These are phyloP conservation scores for Fusarium duplospermum DNA, from an alignment of 2,329 filamentous ascomycete species.

Conservation along the genomic window DNA sequence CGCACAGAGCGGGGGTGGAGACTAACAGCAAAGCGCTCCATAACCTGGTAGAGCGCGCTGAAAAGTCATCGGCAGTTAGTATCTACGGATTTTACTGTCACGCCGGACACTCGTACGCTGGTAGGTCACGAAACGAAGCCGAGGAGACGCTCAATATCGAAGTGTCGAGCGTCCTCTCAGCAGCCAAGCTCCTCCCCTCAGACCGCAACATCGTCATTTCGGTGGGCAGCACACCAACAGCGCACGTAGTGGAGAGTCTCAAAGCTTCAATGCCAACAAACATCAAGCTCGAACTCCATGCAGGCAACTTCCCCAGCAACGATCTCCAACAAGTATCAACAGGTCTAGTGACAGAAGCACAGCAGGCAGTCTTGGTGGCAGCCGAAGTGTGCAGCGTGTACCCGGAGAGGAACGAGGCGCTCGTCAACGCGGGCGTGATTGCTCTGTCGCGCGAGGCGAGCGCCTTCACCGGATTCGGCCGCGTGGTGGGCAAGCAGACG, in stretches of 20 bases:
- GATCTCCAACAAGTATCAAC: conserved; percentile 55
- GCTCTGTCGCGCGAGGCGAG: conserved; percentile 51
- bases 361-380: conserved; percentile 48
- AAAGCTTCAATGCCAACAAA: conserved; percentile 46
- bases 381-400: conserved; percentile 54
- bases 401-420: conserved; percentile 51
- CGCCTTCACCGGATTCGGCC: conserved; percentile 46
- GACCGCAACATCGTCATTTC: conserved; percentile 46
- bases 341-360: conserved; percentile 42
- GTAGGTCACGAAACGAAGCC: conserved; percentile 47
- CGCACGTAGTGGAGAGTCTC: conserved; percentile 49
- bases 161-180: conserved; percentile 46
- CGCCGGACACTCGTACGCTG: conserved; percentile 52
- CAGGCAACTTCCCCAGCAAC: conserved; percentile 53
- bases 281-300: conserved; percentile 51
- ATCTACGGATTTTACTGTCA: conserved; percentile 55
- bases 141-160: conserved; percentile 47
- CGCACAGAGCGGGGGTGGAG: conserved; percentile 49
- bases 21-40: conserved; percentile 42
- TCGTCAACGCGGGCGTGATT: conserved; percentile 52
- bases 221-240: conserved; percentile 52
- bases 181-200: conserved; percentile 44
- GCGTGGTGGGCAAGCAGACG: conserved; percentile 41
- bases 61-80: conserved; percentile 43
- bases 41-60: conserved; percentile 42